Evolutionary conservation across 2,329 filamentous ascomycete species (phyloP).

Genomic region (Epichloe coenophiala): DNA sequence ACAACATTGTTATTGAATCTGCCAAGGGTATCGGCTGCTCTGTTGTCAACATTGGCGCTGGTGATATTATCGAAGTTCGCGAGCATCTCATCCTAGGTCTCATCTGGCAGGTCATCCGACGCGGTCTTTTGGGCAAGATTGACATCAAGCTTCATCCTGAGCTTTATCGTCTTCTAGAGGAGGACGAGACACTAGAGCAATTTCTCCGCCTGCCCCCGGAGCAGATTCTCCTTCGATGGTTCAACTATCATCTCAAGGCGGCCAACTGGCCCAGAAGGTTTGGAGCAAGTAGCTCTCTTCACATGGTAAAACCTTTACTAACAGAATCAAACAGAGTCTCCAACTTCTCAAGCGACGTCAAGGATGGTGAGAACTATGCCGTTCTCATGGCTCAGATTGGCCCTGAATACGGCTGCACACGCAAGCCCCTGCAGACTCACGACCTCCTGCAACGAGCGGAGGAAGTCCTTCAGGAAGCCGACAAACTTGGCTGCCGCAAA

Average conservation of each 20-base stretch:
- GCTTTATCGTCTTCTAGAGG: conserved; percentile 82
- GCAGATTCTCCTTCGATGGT: conserved; percentile 94
- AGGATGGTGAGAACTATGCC: conserved; percentile 95
- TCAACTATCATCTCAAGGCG: conserved; percentile 98
- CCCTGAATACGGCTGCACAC: conserved; percentile 67
- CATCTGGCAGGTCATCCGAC: conserved; percentile 96
- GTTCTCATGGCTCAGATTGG: conserved; percentile 87
- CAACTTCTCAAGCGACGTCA: conserved; percentile 93
- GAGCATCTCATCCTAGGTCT: conserved; percentile 93
- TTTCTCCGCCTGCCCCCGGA: conserved; percentile 90
- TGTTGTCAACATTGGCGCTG: conserved; percentile 94
- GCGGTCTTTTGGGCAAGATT: conserved; percentile 91
- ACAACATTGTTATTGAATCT: conserved; percentile 99
- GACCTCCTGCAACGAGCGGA: conserved; percentile 84
- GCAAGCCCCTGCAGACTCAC: conserved; percentile 70
- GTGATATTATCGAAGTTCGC: conserved; percentile 93
- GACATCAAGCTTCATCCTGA: conserved; percentile 98
- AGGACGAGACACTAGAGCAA: conserved; percentile 95
- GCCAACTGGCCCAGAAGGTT: conserved; percentile 76
- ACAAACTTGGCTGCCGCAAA: conserved; percentile 86
- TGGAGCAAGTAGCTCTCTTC: background rate
- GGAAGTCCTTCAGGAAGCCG: conserved; percentile 86
- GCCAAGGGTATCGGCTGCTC: conserved; percentile 98
- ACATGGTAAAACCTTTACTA: background rate
- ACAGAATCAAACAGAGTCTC: conserved; percentile 45